A percentile compares a stretch with the other conserved stretches of the same genome.
phyloP scores from a whole-genome alignment of 176 grass and related monocot species.

The Dendrocalamus sinicus region DNA sequence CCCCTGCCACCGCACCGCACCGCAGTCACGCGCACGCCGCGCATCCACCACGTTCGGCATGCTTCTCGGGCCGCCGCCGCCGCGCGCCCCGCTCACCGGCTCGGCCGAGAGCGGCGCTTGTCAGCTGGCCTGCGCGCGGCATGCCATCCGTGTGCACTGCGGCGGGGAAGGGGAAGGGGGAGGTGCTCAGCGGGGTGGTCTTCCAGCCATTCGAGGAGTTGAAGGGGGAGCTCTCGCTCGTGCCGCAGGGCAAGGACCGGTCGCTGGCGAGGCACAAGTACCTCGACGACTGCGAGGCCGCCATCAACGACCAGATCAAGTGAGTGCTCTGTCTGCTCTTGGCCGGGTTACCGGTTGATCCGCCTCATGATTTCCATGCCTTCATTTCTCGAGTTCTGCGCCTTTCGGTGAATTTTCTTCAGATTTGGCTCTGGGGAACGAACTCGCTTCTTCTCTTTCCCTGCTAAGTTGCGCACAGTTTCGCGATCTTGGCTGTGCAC shows the following conservation, averaged over 20 bases:
- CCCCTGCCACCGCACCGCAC: background rate
- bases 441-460: background rate
- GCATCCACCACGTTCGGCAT: background rate
- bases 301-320: constrained; percentile 96
- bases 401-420: background rate
- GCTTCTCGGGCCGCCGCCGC: constrained; percentile 42
- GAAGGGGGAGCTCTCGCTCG: constrained; percentile 66
- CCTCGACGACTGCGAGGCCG: constrained; percentile 70
- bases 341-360: no score
- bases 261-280: constrained; percentile 78
- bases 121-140: constrained; percentile 29
- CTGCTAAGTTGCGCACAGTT: background rate
- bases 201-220: constrained; percentile 91
- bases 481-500: background rate
- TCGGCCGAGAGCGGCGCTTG: background rate
- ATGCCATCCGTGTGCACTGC: constrained; percentile 23
- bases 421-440: background rate
- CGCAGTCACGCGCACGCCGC: background rate
- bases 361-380: no score
- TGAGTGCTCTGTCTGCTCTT: background rate
- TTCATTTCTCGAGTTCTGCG: background rate
- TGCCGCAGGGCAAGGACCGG: constrained; percentile 56
- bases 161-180: constrained; percentile 30
- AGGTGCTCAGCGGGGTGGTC: constrained; percentile 63
- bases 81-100: constrained; percentile 11